These are phyloP conservation scores for Nicotiana rustica DNA, from an alignment of 305 asterid species.

Conservation along the genomic window DNA sequence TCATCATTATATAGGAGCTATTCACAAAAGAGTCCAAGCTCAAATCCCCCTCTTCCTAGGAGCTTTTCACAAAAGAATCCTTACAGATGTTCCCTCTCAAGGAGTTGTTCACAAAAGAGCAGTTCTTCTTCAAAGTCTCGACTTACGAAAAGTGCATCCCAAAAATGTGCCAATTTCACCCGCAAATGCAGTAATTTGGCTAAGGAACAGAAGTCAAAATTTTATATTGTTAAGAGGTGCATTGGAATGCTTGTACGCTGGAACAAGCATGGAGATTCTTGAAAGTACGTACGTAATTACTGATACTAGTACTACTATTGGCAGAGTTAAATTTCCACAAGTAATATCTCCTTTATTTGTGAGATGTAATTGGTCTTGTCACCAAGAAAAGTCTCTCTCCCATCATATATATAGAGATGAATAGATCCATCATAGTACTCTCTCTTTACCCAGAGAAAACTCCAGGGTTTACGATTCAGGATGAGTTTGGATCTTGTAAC, in stretches of 20 bases:
- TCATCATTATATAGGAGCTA: slow-evolving; percentile 55
- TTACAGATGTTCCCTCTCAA: slow-evolving; percentile 48
- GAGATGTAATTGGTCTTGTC: slow-evolving; percentile 5
- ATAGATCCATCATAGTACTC: slow-evolving; percentile 35
- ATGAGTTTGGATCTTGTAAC: background rate
- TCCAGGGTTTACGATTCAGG: background rate
- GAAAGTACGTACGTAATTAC: slow-evolving; percentile 37
- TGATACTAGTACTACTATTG: background rate
- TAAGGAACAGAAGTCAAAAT: slow-evolving; percentile 87
- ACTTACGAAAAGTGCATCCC: slow-evolving; percentile 68
- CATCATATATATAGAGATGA: slow-evolving; percentile 44
- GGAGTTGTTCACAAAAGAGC: slow-evolving; percentile 66
- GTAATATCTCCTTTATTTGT: slow-evolving; percentile 24
- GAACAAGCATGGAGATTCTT: slow-evolving; percentile 80
- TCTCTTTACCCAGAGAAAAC: background rate
- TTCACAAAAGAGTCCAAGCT: slow-evolving; percentile 50
- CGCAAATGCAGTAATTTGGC: slow-evolving; percentile 80
- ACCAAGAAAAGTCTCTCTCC: slow-evolving; percentile 53
- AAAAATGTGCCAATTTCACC: slow-evolving; percentile 64
- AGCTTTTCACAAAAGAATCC: slow-evolving; percentile 56
- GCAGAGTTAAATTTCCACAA: slow-evolving; percentile 23
- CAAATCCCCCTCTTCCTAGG: slow-evolving; percentile 50
- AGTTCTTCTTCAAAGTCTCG: slow-evolving; percentile 48
- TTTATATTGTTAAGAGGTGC: slow-evolving; percentile 93
- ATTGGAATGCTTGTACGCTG: slow-evolving; percentile 84